Conservation (phyloP, 352 stramenopile genomes). For the Saprolegnia parasitica region DNA sequence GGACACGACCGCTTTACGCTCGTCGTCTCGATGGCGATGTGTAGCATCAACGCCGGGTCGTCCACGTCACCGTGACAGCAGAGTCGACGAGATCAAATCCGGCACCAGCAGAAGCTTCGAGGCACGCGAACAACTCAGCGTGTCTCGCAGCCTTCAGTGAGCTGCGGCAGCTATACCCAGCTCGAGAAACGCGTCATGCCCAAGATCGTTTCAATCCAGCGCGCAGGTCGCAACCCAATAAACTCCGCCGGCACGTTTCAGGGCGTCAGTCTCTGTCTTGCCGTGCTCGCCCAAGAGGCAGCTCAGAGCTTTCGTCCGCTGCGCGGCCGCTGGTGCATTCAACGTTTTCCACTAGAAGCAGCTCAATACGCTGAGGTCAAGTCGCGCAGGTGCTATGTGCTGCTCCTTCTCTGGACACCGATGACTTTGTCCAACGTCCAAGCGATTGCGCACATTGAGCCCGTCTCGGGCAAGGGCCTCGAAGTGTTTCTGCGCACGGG, state of each 20-base stretch:
- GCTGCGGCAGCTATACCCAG: no score
- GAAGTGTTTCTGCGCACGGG: constrained; percentile 97
- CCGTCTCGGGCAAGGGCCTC: constrained; percentile 91
- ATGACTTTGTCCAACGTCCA: constrained; percentile 87
- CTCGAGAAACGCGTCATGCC: constrained; percentile 98
- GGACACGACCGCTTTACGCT: no score
- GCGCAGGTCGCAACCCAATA: constrained; percentile 83
- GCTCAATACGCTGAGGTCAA: constrained; percentile 92
- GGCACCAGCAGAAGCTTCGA: no score
- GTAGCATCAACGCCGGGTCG: no score
- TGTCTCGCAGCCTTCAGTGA: no score
- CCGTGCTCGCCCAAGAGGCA: no score
- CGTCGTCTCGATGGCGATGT: no score
- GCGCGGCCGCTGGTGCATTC: constrained; percentile 95
- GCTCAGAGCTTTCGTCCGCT: constrained; percentile 92
- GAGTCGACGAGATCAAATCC: no score
- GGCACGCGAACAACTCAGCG: no score
- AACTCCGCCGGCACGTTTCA: constrained; percentile 72
- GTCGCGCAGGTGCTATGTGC: constrained; percentile 94
- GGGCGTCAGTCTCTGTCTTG: constrained; percentile 96
- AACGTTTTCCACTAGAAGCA: constrained; percentile 96
- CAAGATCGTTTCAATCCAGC: constrained; percentile 97
- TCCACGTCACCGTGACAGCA: no score
- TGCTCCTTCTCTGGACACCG: constrained; percentile 89
- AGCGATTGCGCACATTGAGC: constrained; percentile 89